These are phyloP conservation scores for Fraxinus pennsylvanica DNA, from an alignment of 257 asterid species.

Conservation along the genomic window DNA sequence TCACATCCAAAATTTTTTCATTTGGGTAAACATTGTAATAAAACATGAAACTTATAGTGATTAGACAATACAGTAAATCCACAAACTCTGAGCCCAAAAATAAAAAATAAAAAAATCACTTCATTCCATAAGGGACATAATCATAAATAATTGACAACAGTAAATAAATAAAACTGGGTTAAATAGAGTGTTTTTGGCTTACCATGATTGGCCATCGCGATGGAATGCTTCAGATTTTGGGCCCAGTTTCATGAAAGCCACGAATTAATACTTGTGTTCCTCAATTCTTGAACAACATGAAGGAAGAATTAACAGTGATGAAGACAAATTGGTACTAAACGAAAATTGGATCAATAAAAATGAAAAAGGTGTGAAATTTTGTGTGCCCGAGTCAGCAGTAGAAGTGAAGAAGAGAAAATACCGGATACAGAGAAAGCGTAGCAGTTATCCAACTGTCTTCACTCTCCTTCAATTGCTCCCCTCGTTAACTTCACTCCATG, in stretches of 20 bases:
- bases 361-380: conserved; percentile 17
- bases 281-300: neutral
- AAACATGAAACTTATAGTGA: neutral
- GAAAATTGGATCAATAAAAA: neutral
- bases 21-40: neutral
- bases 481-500: conserved; percentile 7
- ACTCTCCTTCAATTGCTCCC: conserved; percentile 34
- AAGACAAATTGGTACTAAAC: neutral
- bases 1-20: neutral
- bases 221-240: conserved; percentile 83
- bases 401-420: conserved; percentile 22
- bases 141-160: neutral
- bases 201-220: conserved; percentile 80
- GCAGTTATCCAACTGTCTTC: conserved; percentile 41
- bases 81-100: neutral
- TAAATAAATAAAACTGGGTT: neutral
- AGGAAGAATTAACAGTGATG: neutral
- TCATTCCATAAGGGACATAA: neutral
- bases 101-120: neutral
- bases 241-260: conserved; percentile 81
- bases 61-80: neutral
- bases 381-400: conserved; percentile 50
- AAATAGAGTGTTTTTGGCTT: neutral
- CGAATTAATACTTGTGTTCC: conserved; percentile 10
- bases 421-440: conserved; percentile 7